Evolutionary conservation across 768 basidiomycete genomes (phyloP).

Genomic region (Rubroboletus pulcherrimus): DNA sequence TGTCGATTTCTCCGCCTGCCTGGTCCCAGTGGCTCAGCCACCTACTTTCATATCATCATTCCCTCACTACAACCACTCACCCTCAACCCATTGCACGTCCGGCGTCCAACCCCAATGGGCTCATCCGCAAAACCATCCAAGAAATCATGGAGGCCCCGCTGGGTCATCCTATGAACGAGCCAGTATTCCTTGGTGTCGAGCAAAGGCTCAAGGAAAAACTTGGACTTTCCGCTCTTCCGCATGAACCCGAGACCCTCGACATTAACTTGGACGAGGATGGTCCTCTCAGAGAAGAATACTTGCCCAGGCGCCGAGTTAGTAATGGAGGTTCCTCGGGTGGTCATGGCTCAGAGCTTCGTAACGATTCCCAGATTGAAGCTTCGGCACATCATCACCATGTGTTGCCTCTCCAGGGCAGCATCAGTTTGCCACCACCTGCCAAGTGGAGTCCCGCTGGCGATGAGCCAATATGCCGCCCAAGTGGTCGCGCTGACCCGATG

Average conservation of each 20-base stretch:
- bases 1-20: slow-evolving; percentile 58
- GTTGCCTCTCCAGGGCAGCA: slow-evolving; percentile 20
- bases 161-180: slow-evolving; percentile 38
- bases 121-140: slow-evolving; percentile 67
- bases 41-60: slow-evolving; percentile 60
- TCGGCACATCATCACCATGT: slow-evolving; percentile 5
- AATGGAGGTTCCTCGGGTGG: slow-evolving; percentile 11
- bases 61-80: slow-evolving; percentile 53
- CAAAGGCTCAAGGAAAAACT: slow-evolving; percentile 54
- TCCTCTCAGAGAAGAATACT: slow-evolving; percentile 75
- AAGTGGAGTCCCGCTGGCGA: slow-evolving; percentile 82
- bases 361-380: slow-evolving; percentile 1
- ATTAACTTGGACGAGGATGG: slow-evolving; percentile 84
- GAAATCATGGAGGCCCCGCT: slow-evolving; percentile 57
- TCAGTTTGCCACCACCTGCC: slow-evolving; percentile 63
- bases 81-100: slow-evolving; percentile 80
- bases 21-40: slow-evolving; percentile 75
- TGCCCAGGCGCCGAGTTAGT: slow-evolving; percentile 59
- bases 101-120: slow-evolving; percentile 63
- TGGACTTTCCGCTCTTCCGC: slow-evolving; percentile 40
- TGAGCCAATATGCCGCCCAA: slow-evolving; percentile 62
- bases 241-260: slow-evolving; percentile 51
- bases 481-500: slow-evolving; percentile 48
- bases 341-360: background rate
- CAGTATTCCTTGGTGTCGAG: slow-evolving; percentile 70